These are phyloP conservation scores for Phialophora expanda DNA, from an alignment of 2,329 filamentous ascomycete species.

Conservation along the genomic window DNA sequence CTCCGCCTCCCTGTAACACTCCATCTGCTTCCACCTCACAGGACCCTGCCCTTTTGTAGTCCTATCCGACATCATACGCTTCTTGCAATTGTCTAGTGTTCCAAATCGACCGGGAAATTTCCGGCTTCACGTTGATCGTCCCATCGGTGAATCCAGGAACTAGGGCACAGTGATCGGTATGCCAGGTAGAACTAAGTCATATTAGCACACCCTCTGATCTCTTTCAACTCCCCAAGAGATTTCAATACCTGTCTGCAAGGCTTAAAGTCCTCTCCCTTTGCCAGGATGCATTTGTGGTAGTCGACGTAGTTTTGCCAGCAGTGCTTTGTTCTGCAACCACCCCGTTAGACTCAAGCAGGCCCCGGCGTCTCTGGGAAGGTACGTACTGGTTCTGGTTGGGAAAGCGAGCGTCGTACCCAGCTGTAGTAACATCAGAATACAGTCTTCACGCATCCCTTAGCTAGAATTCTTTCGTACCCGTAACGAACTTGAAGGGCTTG, in stretches of 20 bases:
- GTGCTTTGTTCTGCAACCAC: slow-evolving; percentile 76
- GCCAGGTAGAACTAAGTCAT: slow-evolving; percentile 82
- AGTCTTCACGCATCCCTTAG: slow-evolving; percentile 31
- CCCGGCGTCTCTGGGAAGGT: slow-evolving; percentile 15
- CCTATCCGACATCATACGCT: neutral
- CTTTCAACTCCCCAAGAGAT: neutral
- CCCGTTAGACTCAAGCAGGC: slow-evolving; percentile 23
- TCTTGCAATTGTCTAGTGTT: slow-evolving; percentile 32
- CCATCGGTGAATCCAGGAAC: slow-evolving; percentile 91
- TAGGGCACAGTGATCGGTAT: slow-evolving; percentile 97
- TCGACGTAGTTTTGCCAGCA: slow-evolving; percentile 99
- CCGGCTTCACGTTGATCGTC: slow-evolving; percentile 83
- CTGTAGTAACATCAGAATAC: slow-evolving; percentile 39
- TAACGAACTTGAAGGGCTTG: slow-evolving; percentile 90
- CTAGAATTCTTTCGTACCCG: slow-evolving; percentile 44
- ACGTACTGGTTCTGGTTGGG: slow-evolving; percentile 81
- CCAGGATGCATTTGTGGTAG: slow-evolving; percentile 99
- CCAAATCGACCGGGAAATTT: slow-evolving; percentile 56
- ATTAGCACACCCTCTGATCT: slow-evolving; percentile 19
- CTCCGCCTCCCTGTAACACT: slow-evolving; percentile 15
- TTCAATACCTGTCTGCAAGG: slow-evolving; percentile 87
- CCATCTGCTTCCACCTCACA: neutral
- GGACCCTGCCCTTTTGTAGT: neutral
- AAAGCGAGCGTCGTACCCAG: slow-evolving; percentile 96
- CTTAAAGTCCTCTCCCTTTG: slow-evolving; percentile 98